These are phyloP conservation scores for Cicer judaicum DNA, from an alignment of 306 rosid species.

Conservation along the genomic window DNA sequence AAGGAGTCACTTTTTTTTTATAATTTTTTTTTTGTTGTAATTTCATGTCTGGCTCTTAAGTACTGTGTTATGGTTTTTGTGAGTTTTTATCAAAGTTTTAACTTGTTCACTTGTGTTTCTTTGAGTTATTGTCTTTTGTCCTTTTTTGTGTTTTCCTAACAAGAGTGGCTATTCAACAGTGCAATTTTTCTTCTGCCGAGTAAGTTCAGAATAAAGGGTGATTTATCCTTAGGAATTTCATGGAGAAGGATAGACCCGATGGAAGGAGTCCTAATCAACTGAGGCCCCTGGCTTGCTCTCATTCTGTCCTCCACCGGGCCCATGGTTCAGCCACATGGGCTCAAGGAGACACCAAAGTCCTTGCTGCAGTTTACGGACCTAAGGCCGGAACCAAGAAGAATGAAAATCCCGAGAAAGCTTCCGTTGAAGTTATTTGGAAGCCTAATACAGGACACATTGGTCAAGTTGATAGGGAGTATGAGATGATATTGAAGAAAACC, in stretches of 20 bases:
- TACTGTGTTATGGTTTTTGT: background rate
- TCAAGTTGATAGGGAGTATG: conserved; percentile 77
- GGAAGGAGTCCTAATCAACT: conserved; percentile 80
- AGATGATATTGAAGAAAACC: conserved; percentile 85
- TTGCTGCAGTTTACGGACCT: conserved; percentile 87
- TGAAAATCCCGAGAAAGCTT: conserved; percentile 90
- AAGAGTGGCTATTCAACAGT: background rate
- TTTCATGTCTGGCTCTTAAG: too few relatives aligned
- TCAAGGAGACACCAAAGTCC: conserved; percentile 90
- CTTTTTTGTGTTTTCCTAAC: background rate
- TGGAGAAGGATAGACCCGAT: conserved; percentile 73
- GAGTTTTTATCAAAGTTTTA: background rate
- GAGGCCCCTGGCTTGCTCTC: conserved; percentile 80
- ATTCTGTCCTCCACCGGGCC: conserved; percentile 74
- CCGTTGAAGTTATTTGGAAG: conserved; percentile 94
- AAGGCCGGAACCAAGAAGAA: conserved; percentile 88
- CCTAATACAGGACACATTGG: conserved; percentile 89
- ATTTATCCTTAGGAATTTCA: conserved; percentile 2
- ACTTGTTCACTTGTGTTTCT: background rate
- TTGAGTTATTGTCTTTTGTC: background rate
- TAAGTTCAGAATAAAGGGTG: background rate
- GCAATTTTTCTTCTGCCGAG: background rate
- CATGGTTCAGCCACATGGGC: conserved; percentile 95
- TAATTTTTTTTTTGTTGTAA: too few relatives aligned
- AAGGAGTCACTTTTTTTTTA: too few relatives aligned